Base-by-base conservation (phyloP, 345 rosid genomes). In the Arabis hirsuta region DNA sequence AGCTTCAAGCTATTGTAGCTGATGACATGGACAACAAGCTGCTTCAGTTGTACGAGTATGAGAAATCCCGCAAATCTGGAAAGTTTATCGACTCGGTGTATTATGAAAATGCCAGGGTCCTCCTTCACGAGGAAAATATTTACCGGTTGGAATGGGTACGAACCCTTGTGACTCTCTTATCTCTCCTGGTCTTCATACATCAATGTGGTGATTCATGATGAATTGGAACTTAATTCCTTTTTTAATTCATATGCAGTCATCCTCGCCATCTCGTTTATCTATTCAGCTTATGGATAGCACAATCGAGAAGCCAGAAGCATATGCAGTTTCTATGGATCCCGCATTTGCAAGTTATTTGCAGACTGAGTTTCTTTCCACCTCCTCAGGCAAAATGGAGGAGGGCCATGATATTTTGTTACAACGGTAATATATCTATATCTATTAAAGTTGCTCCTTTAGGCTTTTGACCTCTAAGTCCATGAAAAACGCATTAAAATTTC, bases 1-100 rank as follows among this genome's bases (percentile, higher is more conserved):
- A 94, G 99, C 97, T 94, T 77, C 99, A 94, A 87, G 84, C 90
- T 79, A 87, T 87, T 78, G 93, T 87, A 39, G 62, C 96, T 29
- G 99, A 94, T 81, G 99, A 94, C 67, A 84, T 86, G 90, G 96
- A 89, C 73, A 79, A 66, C 73, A 94, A 91, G 76, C 91, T 94
- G 62, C 87, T 89, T 79, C 97, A 91, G 74, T 70, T 91, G 80
- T 84, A 83, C 24, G 96, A 91, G 65, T 94, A 94, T 42, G 99
- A 94, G 76, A 89, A 81, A 72, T 82, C 89, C 72, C 87, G 97
- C 58, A 86, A 78, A 76, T 62, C 78, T 26, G 82, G 80, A 62
- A 86, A 76, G 79, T 78, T 65, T 38, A 55, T 87, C 24, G 96
- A 91, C 70, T 84, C 87, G 0, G 93, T 91, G 32, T 91, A 91